phyloP scores from a whole-genome alignment of 805 yeast genomes.

The Wickerhamiella qilinensis region DNA sequence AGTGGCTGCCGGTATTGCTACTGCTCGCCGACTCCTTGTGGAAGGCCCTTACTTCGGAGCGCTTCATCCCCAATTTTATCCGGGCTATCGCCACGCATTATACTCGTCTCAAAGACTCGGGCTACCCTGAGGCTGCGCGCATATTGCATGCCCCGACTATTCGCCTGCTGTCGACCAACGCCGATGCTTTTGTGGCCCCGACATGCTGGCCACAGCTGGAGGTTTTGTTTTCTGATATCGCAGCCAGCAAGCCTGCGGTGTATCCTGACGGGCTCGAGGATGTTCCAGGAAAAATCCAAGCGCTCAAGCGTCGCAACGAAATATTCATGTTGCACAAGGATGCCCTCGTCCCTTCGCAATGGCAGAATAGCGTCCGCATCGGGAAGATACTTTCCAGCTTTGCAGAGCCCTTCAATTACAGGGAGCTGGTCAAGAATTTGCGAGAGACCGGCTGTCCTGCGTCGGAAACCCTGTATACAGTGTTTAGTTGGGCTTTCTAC shows the following conservation, averaged over 20 bases:
- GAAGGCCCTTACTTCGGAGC: conserved; percentile 32
- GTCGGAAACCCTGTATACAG: conserved; percentile 4
- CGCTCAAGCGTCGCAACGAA: conserved; percentile 9
- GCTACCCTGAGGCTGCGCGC: background rate
- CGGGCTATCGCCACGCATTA: background rate
- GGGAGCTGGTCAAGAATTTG: conserved; percentile 8
- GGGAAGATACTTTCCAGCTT: conserved; percentile 18
- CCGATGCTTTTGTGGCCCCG: conserved; percentile 7
- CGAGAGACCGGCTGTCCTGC: conserved; percentile 1
- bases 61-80: background rate
- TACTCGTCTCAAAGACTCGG: background rate
- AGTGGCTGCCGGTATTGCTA: conserved; percentile 31
- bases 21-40: conserved; percentile 53
- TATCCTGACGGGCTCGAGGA: background rate
- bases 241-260: background rate
- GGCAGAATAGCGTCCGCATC: conserved; percentile 8
- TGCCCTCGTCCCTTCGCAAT: background rate
- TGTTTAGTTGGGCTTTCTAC: conserved; percentile 10
- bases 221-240: conserved; percentile 1
- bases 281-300: background rate
- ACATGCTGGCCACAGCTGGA: conserved; percentile 6
- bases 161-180: conserved; percentile 3
- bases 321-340: conserved; percentile 7
- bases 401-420: conserved; percentile 12
- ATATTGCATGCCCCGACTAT: conserved; percentile 3